Conservation (phyloP, 495 filamentous ascomycete genomes). For the Xylaria longipes region DNA sequence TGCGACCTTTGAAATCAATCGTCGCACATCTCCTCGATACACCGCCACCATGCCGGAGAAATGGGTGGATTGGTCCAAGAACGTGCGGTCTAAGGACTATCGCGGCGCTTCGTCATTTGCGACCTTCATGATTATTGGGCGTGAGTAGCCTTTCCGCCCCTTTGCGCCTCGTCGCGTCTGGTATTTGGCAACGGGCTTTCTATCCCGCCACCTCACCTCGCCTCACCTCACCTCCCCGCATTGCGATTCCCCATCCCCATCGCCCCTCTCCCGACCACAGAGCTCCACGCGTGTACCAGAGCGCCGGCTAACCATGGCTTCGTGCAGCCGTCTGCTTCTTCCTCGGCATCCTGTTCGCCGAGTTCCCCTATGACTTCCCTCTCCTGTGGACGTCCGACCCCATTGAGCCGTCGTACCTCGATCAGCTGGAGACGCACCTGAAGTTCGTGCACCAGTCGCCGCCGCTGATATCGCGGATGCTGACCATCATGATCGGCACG, state of each 20-base stretch:
- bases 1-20: background rate
- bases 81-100: slow-evolving; percentile 55
- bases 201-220: background rate
- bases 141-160: slow-evolving; percentile 58
- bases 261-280: background rate
- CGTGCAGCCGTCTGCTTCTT: slow-evolving; percentile 81
- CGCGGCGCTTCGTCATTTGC: slow-evolving; percentile 69
- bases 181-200: background rate
- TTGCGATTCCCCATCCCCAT: slow-evolving; percentile 13
- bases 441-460: slow-evolving; percentile 85
- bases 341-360: slow-evolving; percentile 96
- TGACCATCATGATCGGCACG: slow-evolving; percentile 88
- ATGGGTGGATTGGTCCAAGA: slow-evolving; percentile 59
- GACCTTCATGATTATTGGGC: slow-evolving; percentile 94
- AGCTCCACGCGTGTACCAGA: background rate
- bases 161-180: background rate
- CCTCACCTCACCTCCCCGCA: slow-evolving; percentile 16
- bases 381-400: slow-evolving; percentile 84
- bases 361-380: slow-evolving; percentile 97
- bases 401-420: slow-evolving; percentile 69
- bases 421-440: slow-evolving; percentile 85
- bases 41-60: slow-evolving; percentile 39
- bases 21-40: background rate
- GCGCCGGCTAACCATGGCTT: slow-evolving; percentile 17
- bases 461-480: slow-evolving; percentile 86